phyloP scores from a whole-genome alignment of 768 basidiomycete genomes.

The Podaxis sp. region DNA sequence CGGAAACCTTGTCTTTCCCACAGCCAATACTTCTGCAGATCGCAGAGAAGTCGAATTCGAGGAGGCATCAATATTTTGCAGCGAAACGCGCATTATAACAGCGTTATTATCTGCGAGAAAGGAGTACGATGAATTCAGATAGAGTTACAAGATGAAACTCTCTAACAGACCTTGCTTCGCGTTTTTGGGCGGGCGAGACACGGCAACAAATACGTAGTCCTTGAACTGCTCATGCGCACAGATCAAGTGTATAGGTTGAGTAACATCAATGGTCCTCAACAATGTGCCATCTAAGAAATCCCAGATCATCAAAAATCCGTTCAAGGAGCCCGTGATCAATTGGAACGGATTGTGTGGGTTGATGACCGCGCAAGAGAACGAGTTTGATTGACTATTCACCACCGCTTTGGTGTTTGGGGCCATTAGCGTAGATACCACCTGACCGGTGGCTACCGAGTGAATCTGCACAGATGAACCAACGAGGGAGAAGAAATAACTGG shows the following conservation, averaged over 20 bases:
- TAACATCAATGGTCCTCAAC: constrained; percentile 70
- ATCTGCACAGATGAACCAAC: constrained; percentile 83
- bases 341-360: constrained; percentile 89
- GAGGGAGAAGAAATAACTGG: constrained; percentile 88
- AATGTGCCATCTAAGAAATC: constrained; percentile 86
- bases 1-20: constrained; percentile 70
- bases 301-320: constrained; percentile 90
- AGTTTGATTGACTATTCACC: constrained; percentile 39
- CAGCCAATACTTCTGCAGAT: constrained; percentile 48
- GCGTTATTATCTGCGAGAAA: constrained; percentile 48
- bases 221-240: constrained; percentile 70
- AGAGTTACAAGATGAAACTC: constrained; percentile 2
- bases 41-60: constrained; percentile 39
- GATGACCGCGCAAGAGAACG: constrained; percentile 73
- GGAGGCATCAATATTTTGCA: constrained; percentile 35
- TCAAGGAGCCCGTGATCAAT: constrained; percentile 79
- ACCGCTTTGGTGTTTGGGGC: constrained; percentile 36
- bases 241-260: constrained; percentile 68
- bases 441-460: constrained; percentile 74
- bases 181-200: constrained; percentile 50
- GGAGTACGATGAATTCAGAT: constrained; percentile 15
- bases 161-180: constrained; percentile 30
- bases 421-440: constrained; percentile 82
- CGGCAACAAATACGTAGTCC: constrained; percentile 70
- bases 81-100: constrained; percentile 61